Evolutionary conservation across 352 stramenopile genomes (phyloP).

Genomic region (Pythium diclinum): DNA sequence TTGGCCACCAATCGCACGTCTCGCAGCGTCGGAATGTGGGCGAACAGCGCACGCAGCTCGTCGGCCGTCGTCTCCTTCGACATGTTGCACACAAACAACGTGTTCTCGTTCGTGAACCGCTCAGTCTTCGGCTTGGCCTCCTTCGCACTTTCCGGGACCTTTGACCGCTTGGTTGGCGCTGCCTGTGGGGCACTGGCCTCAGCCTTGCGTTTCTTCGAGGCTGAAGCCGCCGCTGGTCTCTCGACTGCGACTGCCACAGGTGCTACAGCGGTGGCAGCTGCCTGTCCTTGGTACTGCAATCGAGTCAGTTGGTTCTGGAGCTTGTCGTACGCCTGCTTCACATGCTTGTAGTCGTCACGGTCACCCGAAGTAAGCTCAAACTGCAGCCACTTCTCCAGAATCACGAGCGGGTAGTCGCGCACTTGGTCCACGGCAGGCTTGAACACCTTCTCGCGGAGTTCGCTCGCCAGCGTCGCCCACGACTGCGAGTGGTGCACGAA

Average conservation of each 20-base stretch:
- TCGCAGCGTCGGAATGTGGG: constrained; percentile 41
- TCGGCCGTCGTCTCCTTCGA: constrained; percentile 52
- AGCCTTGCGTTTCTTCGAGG: constrained; percentile 21
- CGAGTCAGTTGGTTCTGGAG: constrained; percentile 2
- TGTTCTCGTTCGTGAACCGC: constrained; percentile 56
- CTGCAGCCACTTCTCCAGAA: constrained; percentile 28
- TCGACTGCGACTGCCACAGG: background rate
- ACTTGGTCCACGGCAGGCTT: constrained; percentile 18
- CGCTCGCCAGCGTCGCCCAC: constrained; percentile 11
- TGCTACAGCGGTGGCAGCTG: background rate
- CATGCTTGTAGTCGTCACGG: constrained; percentile 3
- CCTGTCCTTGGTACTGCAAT: constrained; percentile 1
- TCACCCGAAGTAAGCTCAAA: constrained; percentile 24
- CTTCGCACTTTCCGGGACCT: background rate
- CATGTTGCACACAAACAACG: constrained; percentile 67
- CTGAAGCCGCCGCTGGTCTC: background rate
- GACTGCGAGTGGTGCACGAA: constrained; percentile 9
- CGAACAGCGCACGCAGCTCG: constrained; percentile 52
- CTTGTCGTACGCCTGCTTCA: constrained; percentile 12
- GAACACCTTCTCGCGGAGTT: constrained; percentile 45
- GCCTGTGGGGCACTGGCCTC: background rate
- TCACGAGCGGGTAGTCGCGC: constrained; percentile 21
- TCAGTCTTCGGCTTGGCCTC: constrained; percentile 11
- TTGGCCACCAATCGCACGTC: constrained; percentile 70
- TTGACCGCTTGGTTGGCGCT: constrained; percentile 7